Evolutionary conservation across 352 stramenopile species (phyloP).

Genomic region (Phytopythium chamaehyphon): DNA sequence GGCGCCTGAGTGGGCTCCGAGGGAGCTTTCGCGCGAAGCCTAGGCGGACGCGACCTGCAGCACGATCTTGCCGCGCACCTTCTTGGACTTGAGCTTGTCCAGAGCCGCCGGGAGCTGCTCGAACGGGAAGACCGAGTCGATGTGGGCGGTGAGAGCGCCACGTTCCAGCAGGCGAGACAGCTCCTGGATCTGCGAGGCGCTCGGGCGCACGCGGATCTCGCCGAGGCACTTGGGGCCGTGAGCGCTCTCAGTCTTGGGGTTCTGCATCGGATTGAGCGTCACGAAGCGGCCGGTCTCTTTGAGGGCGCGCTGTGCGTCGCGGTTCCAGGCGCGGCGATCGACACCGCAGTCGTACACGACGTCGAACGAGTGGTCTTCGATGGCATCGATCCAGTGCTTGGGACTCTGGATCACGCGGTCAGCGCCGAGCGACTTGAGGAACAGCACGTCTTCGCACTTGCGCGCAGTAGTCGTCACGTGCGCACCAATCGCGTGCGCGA

Average conservation of each 20-base stretch:
- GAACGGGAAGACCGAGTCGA: slow-evolving; percentile 40
- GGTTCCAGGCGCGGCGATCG: slow-evolving; percentile 22
- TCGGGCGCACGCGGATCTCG: slow-evolving; percentile 21
- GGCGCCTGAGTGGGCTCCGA: too few species aligned
- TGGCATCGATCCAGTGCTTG: slow-evolving; percentile 27
- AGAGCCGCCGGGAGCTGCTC: slow-evolving; percentile 31
- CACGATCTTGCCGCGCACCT: slow-evolving; percentile 50
- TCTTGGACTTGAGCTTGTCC: slow-evolving; percentile 28
- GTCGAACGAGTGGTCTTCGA: slow-evolving; percentile 32
- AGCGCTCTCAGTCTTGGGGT: slow-evolving; percentile 22
- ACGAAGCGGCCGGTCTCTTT: slow-evolving; percentile 24
- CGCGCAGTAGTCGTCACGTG: slow-evolving; percentile 52
- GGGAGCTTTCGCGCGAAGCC: background rate
- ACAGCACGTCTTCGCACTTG: slow-evolving; percentile 48
- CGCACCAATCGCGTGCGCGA: slow-evolving; percentile 55
- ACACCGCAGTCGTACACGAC: slow-evolving; percentile 34
- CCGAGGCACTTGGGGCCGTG: slow-evolving; percentile 30
- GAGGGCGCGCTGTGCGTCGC: slow-evolving; percentile 25
- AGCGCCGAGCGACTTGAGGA: slow-evolving; percentile 38
- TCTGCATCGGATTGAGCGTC: slow-evolving; percentile 26
- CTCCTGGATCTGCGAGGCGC: slow-evolving; percentile 28
- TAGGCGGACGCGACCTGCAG: slow-evolving; percentile 17
- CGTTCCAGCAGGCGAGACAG: slow-evolving; percentile 26
- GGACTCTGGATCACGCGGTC: slow-evolving; percentile 60
- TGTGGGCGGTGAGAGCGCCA: slow-evolving; percentile 22